Percentiles rank a stretch among this genome's conserved stretches.
These are phyloP conservation scores for Panicum hallii DNA, from an alignment of 202 grass and related monocot genomes.

Conservation along the genomic window DNA sequence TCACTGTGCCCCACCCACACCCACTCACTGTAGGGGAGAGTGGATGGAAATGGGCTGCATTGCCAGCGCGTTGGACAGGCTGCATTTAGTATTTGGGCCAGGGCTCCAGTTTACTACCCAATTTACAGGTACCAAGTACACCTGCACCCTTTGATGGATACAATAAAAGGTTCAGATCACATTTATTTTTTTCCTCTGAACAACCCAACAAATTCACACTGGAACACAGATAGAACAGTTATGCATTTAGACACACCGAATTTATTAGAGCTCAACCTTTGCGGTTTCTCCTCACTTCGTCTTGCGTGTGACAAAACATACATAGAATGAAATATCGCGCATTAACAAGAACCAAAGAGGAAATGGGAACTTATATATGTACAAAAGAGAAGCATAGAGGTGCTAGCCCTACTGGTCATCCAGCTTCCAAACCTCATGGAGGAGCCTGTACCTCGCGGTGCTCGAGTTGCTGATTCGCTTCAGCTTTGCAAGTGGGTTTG, in stretches of 20 bases:
- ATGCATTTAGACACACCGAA: not conserved
- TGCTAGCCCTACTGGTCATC: constrained; percentile 55
- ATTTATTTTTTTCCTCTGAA: not conserved
- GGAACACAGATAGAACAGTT: not conserved
- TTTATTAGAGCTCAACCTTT: not conserved
- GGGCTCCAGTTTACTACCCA: too few relatives aligned
- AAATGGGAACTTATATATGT: constrained; percentile 22
- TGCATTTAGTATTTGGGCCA: constrained; percentile 5
- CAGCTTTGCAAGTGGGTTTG: constrained; percentile 46
- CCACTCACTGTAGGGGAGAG: not conserved
- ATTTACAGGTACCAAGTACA: too few relatives aligned
- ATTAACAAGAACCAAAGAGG: not conserved
- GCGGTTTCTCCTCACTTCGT: not conserved
- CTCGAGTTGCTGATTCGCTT: constrained; percentile 56
- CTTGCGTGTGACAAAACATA: constrained; percentile 26
- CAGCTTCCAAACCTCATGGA: constrained; percentile 87
- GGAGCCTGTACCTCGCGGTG: constrained; percentile 74
- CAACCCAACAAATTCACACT: not conserved
- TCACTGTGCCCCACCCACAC: not conserved
- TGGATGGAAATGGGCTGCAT: not conserved
- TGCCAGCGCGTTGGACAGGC: not conserved
- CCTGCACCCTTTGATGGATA: too few relatives aligned
- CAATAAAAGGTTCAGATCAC: not conserved
- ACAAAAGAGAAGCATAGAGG: not conserved
- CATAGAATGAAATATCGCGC: not conserved